Evolutionary conservation across 495 filamentous ascomycete species (phyloP).

Genomic region (Penicillium parvum): DNA sequence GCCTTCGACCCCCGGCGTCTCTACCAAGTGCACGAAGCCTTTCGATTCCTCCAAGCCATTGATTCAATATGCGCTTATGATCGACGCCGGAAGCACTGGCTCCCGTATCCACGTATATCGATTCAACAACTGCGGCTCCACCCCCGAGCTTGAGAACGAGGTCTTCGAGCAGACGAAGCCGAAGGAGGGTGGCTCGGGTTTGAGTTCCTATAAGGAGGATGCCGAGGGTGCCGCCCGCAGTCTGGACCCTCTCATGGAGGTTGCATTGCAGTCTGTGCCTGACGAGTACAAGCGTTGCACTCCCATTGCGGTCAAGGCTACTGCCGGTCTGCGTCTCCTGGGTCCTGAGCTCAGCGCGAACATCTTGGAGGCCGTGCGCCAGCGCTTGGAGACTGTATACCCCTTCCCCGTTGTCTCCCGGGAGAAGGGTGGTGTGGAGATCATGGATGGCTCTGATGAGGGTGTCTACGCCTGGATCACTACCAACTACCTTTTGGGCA

Average conservation of each 20-base stretch:
- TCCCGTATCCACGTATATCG: conserved; percentile 97
- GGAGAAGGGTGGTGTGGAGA: conserved; percentile 79
- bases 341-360: conserved; percentile 75
- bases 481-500: conserved; percentile 94
- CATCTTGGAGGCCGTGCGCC: conserved; percentile 81
- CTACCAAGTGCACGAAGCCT: conserved; percentile 71
- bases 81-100: conserved; percentile 95
- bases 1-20: conserved; percentile 16
- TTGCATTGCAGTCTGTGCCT: conserved; percentile 76
- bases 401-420: conserved; percentile 89
- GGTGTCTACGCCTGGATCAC: conserved; percentile 99
- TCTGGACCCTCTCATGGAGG: conserved; percentile 81
- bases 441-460: conserved; percentile 95
- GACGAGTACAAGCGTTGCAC: conserved; percentile 83
- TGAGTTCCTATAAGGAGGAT: conserved; percentile 82
- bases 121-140: conserved; percentile 96
- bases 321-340: conserved; percentile 82
- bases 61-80: conserved; percentile 96
- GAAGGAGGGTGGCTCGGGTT: conserved; percentile 69
- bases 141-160: conserved; percentile 92
- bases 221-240: conserved; percentile 84
- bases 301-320: conserved; percentile 93
- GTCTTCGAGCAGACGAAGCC: conserved; percentile 85
- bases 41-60: conserved; percentile 81
- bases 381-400: conserved; percentile 79